These are phyloP conservation scores for Sporothrix pseudoabietina DNA, from an alignment of 2,329 filamentous ascomycete genomes.

Conservation along the genomic window DNA sequence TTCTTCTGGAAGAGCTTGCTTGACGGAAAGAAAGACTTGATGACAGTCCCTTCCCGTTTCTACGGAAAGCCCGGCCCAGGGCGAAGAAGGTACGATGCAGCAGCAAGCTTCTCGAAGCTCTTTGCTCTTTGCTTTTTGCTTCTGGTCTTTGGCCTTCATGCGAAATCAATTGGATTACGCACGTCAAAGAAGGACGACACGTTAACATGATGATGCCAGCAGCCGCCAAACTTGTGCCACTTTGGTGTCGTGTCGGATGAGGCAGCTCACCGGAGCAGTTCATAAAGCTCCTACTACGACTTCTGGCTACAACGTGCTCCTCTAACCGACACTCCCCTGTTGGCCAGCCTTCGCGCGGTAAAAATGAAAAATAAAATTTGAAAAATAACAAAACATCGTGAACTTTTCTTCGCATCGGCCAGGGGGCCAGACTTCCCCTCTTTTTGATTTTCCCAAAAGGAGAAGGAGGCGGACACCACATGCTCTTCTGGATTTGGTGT, in stretches of 20 bases:
- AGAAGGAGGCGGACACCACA: slow-evolving; percentile 8
- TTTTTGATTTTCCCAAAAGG: neutral
- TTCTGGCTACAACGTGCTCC: neutral
- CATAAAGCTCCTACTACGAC: neutral
- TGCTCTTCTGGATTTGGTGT: neutral
- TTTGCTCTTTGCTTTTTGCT: too few relatives aligned
- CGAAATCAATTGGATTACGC: slow-evolving; percentile 4
- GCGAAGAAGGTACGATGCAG: neutral
- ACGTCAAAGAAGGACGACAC: neutral
- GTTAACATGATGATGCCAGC: slow-evolving; percentile 14
- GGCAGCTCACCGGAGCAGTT: neutral
- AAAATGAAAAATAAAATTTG: neutral
- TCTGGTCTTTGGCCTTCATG: too few relatives aligned
- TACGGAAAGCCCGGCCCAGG: neutral
- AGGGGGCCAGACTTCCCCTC: slow-evolving; percentile 8
- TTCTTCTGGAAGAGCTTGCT: neutral
- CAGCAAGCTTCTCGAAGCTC: neutral
- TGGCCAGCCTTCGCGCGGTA: neutral
- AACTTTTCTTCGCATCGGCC: slow-evolving; percentile 3
- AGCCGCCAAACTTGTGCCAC: slow-evolving; percentile 3
- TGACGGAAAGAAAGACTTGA: neutral
- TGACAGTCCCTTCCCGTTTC: neutral
- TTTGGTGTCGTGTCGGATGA: neutral
- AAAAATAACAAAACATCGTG: neutral
- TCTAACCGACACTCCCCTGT: too few relatives aligned